Percentiles rank a stretch among this genome's conserved stretches.
Conservation (phyloP, 2,329 filamentous ascomycete species). For the Fusarium virguliforme region DNA sequence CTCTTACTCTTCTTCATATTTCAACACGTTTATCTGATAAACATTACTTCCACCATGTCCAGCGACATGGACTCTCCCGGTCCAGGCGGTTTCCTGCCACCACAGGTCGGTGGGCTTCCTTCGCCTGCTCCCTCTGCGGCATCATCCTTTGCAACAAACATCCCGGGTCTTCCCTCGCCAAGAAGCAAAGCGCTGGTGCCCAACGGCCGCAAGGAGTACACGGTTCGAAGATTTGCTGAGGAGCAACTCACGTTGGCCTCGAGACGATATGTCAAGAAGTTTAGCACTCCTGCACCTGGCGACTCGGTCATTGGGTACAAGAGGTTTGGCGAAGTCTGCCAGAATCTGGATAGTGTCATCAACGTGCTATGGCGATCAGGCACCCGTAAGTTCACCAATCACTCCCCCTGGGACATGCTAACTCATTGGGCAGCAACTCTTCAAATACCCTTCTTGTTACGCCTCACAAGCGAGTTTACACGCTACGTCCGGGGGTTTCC, state of each 20-base stretch:
- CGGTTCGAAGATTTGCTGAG: conserved; percentile 72
- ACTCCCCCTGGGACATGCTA: not conserved
- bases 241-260: conserved; percentile 68
- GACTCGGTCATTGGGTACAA: conserved; percentile 69
- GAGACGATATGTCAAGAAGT: conserved; percentile 74
- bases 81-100: conserved; percentile 69
- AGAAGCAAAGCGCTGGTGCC: conserved; percentile 67
- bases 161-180: conserved; percentile 68
- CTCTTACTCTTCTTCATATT: not conserved
- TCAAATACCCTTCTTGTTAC: conserved; percentile 88
- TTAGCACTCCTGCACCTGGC: conserved; percentile 61
- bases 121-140: conserved; percentile 69
- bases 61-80: conserved; percentile 35
- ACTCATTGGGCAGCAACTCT: conserved; percentile 59
- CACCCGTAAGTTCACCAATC: conserved; percentile 75
- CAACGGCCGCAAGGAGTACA: conserved; percentile 73
- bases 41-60: not conserved
- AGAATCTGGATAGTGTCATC: conserved; percentile 81
- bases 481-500: conserved; percentile 82
- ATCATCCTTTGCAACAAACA: conserved; percentile 59
- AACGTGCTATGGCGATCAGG: conserved; percentile 90
- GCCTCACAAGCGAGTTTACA: conserved; percentile 80
- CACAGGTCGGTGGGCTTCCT: conserved; percentile 59
- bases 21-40: not conserved
- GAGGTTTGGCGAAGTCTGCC: conserved; percentile 78